Base-by-base conservation (phyloP, 2,329 filamentous ascomycete species). In the Tolypocladium guangdongense region DNA sequence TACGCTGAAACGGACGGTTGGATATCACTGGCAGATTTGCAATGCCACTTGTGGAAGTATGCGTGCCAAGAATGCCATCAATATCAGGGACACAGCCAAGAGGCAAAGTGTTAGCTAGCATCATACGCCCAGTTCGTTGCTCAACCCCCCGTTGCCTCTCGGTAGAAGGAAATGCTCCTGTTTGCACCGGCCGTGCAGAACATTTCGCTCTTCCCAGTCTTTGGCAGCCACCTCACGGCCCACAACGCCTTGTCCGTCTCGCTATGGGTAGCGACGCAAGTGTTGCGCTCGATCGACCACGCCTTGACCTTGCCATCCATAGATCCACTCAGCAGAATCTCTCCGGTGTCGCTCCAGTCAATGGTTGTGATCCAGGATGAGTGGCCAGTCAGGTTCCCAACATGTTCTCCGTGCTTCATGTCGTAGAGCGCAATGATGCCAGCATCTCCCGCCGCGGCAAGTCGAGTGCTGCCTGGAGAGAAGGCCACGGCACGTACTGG, bases 221-320 rank as follows among this genome's bases (percentile, higher is more conserved):
- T 90, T 12, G 87, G 87, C 56, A 95, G 70, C 90, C 90, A 95
- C 63, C 83, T 86, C 32, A 91, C 88, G 52, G 83, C 82, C 87
- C 91, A 96, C 3, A 97, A 66, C 0, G 84, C 81, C 70, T 88
- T 87, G 58, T 92, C 91, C 7, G 88, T 90, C 73, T 97, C 91
- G 54, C 86, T 91, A 66, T 96, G 90, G 11, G 93, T 99, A 14
- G 92, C 90, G 46, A 99, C 93, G 66, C 93, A 97, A 5, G 78
- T 78, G 54, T 83, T 81, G 36, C 84, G 81, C 62, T 96, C 90
- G 55, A 96, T 81, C 33, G 89, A 92, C 93, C 93, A 99, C 33
- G 97, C 88, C 71, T 96, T 96, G 56, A 88, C 89, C 69, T 95
- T 96, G 38, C 93, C 92, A 65, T 97, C 91, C 68, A 95, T 90